Evolutionary conservation across 2,329 filamentous ascomycete species (phyloP), one percentile per base, ranked within the genome.

Genomic region (Mariannaea sp.): DNA sequence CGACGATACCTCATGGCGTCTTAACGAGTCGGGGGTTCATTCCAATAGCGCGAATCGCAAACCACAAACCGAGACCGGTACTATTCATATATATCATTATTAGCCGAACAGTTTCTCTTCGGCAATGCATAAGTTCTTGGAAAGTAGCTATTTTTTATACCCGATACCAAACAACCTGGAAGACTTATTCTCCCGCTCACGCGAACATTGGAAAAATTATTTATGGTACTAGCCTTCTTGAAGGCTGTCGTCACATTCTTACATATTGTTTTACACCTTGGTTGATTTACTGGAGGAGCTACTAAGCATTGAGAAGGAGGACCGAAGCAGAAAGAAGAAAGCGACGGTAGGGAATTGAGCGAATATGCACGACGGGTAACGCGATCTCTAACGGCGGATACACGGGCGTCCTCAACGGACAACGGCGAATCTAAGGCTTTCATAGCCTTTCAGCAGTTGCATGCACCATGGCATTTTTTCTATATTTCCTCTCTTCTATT

Each of bases 121-220:
- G 17, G 46, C 39, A 42, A 30, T 33, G 22, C 47, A 58, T 27
- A 50, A 50, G 38, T 32, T 41, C 14, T 36, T 16, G 47, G 30
- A 36, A 56, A 47, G 16, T n/a, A 30, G 32, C 57, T 52, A 56
- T 14, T 44, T 61, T 52, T 57, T 60, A 60, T 65, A 61, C 54
- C 52, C 55, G 40, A 65, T 60, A 62, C 59, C 57, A 59, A 32
- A 27, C 39, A 36, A 35, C 44, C 42, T 48, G 38, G 50, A 63
- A 64, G 64, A 63, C 59, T 62, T 59, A 55, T 64, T 65, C 58
- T 60, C 55, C 64, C 67, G 70, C 71, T 73, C 70, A 69, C 70
- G 70, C 71, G 68, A 68, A 62, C 52, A 57, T 53, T 8, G n/a
- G 42, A 60, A 58, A 46, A 45, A 33, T 55, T 55, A 64, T 53